phyloP scores from a whole-genome alignment of 129 eudicot genomes.

The Chrysanthemum makinoi region DNA sequence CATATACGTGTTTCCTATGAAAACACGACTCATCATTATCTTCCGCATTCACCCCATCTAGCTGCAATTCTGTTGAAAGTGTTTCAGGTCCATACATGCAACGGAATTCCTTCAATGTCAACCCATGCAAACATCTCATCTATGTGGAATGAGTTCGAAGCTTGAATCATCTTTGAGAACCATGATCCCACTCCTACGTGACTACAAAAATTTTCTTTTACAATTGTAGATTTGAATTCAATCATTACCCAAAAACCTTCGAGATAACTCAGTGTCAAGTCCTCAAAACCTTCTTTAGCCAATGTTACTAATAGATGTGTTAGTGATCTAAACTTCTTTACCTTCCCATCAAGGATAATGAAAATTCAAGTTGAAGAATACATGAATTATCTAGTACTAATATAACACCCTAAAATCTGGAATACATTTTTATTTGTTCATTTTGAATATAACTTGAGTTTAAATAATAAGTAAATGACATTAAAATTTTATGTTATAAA shows the following conservation, averaged over 20 bases:
- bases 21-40: neutral
- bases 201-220: neutral
- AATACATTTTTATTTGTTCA: no score
- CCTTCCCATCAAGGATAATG: neutral
- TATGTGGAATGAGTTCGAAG: neutral
- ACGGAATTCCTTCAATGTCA: neutral
- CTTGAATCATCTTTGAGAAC: neutral
- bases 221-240: neutral
- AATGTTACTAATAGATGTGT: neutral
- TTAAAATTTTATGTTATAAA: no score
- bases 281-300: neutral
- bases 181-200: neutral
- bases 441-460: no score
- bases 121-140: neutral
- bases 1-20: neutral
- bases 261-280: neutral
- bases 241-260: neutral
- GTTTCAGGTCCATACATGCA: neutral
- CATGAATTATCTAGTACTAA: neutral
- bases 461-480: no score
- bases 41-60: neutral
- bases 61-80: neutral
- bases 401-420: no score
- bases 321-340: neutral
- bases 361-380: neutral